phyloP scores from a whole-genome alignment of 2,329 filamentous ascomycete genomes.

The Colletotrichum graminicola region DNA sequence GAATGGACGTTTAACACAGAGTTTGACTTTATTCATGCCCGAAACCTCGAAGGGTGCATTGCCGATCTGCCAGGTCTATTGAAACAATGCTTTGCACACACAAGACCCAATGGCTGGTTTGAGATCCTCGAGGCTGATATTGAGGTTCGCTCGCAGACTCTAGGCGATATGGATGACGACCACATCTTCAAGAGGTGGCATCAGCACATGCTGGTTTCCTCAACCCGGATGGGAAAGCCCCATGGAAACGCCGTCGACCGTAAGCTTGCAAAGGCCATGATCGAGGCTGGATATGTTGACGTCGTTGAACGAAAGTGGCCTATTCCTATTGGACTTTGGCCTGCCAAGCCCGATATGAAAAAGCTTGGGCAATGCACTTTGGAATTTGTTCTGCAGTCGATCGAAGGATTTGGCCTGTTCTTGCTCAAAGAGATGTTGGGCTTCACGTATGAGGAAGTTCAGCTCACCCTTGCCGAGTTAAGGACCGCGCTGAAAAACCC shows the following conservation, averaged over 20 bases:
- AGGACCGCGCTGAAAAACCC: conserved; percentile 27
- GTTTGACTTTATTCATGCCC: conserved; percentile 72
- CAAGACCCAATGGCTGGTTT: conserved; percentile 57
- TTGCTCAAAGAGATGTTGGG: conserved; percentile 49
- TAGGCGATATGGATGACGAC: neutral
- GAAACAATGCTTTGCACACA: conserved; percentile 60
- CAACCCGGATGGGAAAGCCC: conserved; percentile 48
- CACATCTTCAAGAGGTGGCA: conserved; percentile 44
- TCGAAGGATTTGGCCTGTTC: conserved; percentile 48
- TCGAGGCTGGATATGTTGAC: conserved; percentile 45
- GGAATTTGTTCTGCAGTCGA: conserved; percentile 44
- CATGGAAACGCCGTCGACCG: conserved; percentile 46
- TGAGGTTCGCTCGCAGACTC: conserved; percentile 30
- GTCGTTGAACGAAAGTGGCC: conserved; percentile 39
- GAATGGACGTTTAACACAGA: conserved; percentile 59
- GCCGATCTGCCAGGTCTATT: conserved; percentile 69
- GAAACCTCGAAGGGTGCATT: conserved; percentile 69
- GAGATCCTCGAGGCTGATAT: conserved; percentile 49
- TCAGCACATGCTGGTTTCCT: conserved; percentile 47
- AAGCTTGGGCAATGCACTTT: conserved; percentile 43
- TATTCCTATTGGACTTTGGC: conserved; percentile 41
- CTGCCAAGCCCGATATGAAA: conserved; percentile 22
- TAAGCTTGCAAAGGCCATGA: conserved; percentile 43
- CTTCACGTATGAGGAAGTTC: conserved; percentile 46
- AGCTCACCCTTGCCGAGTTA: conserved; percentile 43